Evolutionary conservation across 2,329 filamentous ascomycete genomes (phyloP).

Genomic region (Tolypocladium tropicale): DNA sequence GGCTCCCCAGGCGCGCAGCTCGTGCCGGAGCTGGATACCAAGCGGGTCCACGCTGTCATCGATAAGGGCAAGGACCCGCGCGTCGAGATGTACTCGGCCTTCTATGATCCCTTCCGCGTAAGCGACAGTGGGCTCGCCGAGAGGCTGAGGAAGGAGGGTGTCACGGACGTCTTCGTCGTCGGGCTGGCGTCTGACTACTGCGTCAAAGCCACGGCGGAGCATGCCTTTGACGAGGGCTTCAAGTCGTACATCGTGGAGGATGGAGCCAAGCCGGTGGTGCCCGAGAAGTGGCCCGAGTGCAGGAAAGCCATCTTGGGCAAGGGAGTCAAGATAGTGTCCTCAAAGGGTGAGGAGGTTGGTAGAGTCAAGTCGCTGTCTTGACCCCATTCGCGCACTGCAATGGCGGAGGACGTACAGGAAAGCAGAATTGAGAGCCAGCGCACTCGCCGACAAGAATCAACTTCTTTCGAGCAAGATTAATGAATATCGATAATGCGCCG

Average conservation of each 20-base stretch:
- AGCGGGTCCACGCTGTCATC: slow-evolving; percentile 53
- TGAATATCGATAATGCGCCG: neutral
- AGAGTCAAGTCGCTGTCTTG: slow-evolving; percentile 6
- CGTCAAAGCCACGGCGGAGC: slow-evolving; percentile 70
- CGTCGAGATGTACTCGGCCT: slow-evolving; percentile 92
- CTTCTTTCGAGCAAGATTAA: neutral
- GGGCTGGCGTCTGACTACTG: slow-evolving; percentile 87
- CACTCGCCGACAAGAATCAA: neutral
- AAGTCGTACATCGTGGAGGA: slow-evolving; percentile 67
- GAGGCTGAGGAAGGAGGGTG: slow-evolving; percentile 40
- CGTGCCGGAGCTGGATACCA: slow-evolving; percentile 56
- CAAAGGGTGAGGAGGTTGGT: slow-evolving; percentile 11
- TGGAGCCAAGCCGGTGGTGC: slow-evolving; percentile 63
- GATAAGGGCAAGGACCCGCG: slow-evolving; percentile 66
- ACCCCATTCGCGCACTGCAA: neutral
- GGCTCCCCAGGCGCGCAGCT: slow-evolving; percentile 61
- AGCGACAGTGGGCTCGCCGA: slow-evolving; percentile 53
- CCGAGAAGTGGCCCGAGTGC: slow-evolving; percentile 43
- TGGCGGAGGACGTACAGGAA: neutral
- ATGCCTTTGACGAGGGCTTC: slow-evolving; percentile 69
- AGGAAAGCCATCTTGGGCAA: slow-evolving; percentile 41
- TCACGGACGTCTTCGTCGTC: slow-evolving; percentile 77
- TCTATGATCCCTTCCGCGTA: slow-evolving; percentile 68
- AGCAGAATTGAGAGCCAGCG: neutral
- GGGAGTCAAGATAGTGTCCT: slow-evolving; percentile 53